Conservation (phyloP, 2,329 filamentous ascomycete genomes). For the Sarocladium oryzae region DNA sequence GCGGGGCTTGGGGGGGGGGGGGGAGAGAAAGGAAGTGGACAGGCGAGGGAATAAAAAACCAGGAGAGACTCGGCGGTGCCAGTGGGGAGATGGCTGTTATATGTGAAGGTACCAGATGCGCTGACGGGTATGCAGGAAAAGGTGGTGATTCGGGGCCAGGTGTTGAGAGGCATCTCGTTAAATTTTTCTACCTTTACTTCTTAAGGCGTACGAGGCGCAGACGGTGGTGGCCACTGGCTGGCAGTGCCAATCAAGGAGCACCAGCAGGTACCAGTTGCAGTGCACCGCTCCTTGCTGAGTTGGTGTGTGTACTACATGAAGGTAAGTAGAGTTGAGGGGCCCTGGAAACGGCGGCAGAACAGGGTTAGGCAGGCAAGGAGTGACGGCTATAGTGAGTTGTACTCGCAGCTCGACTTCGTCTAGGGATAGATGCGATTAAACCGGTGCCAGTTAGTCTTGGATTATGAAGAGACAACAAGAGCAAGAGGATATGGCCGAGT, state of each 20-base stretch:
- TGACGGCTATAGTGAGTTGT: too few relatives aligned
- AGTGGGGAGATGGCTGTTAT: slow-evolving; percentile 5
- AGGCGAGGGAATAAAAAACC: slow-evolving; percentile 9
- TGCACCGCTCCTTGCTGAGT: too few relatives aligned
- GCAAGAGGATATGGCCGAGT: too few relatives aligned
- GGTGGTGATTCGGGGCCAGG: background rate
- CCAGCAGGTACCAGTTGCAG: too few relatives aligned
- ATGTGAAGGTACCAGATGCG: slow-evolving; percentile 6
- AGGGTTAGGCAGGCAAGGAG: background rate
- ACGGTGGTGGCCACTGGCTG: background rate
- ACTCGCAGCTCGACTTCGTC: too few relatives aligned
- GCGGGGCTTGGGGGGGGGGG: slow-evolving; percentile 3
- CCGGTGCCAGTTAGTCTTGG: too few relatives aligned
- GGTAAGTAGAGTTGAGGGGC: background rate
- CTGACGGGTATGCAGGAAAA: background rate
- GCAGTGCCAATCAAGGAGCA: too few relatives aligned
- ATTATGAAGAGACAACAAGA: too few relatives aligned
- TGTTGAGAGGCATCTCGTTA: slow-evolving; percentile 5
- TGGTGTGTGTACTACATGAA: background rate
- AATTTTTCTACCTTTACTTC: too few relatives aligned
- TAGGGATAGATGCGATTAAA: too few relatives aligned
- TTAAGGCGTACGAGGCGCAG: background rate
- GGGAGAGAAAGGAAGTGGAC: background rate
- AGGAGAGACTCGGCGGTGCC: background rate
- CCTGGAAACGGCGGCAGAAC: slow-evolving; percentile 1